A percentile compares a stretch with the other conserved stretches of the same genome.
These are phyloP conservation scores for Sordaria brevicollis DNA, from an alignment of 495 filamentous ascomycete genomes.

Conservation along the genomic window DNA sequence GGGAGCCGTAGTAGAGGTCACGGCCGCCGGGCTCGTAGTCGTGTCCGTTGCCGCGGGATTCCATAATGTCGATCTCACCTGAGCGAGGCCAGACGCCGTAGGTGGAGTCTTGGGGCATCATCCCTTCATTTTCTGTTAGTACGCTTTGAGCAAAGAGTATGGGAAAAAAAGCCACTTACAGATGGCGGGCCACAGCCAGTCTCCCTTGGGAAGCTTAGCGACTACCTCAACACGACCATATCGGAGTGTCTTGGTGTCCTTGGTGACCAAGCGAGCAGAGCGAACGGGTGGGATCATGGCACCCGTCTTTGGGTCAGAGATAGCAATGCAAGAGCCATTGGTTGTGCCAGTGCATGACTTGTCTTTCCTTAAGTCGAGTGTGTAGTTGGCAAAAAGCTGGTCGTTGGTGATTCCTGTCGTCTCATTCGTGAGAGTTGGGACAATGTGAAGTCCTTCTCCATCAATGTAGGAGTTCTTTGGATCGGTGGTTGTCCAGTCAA, in stretches of 20 bases:
- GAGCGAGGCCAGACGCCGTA: constrained; percentile 27
- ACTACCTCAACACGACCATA: constrained; percentile 35
- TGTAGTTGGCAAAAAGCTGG: constrained; percentile 17
- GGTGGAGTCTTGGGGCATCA: constrained; percentile 28
- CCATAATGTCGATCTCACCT: constrained; percentile 26
- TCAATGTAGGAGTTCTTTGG: constrained; percentile 30
- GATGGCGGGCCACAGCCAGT: constrained; percentile 38
- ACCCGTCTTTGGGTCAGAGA: constrained; percentile 25
- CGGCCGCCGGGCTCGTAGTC: constrained; percentile 8
- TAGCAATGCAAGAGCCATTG: constrained; percentile 17
- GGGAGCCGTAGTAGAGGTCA: constrained; percentile 10
- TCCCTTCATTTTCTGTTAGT: constrained; percentile 5
- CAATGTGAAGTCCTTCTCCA: constrained; percentile 32
- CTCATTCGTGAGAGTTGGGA: constrained; percentile 34
- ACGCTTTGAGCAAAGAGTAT: neutral
- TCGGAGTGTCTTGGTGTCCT: constrained; percentile 27
- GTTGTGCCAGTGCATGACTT: constrained; percentile 24
- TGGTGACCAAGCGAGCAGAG: constrained; percentile 29
- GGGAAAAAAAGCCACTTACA: constrained; percentile 1
- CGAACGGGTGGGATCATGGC: constrained; percentile 30
- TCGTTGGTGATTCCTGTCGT: constrained; percentile 22
- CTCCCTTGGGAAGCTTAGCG: constrained; percentile 31
- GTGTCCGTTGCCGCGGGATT: constrained; percentile 13
- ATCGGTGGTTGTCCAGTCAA: constrained; percentile 37
- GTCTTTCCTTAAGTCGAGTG: constrained; percentile 27